These are phyloP conservation scores for Pontederia paniculata DNA, from an alignment of 176 grass and related monocot genomes.

Conservation along the genomic window DNA sequence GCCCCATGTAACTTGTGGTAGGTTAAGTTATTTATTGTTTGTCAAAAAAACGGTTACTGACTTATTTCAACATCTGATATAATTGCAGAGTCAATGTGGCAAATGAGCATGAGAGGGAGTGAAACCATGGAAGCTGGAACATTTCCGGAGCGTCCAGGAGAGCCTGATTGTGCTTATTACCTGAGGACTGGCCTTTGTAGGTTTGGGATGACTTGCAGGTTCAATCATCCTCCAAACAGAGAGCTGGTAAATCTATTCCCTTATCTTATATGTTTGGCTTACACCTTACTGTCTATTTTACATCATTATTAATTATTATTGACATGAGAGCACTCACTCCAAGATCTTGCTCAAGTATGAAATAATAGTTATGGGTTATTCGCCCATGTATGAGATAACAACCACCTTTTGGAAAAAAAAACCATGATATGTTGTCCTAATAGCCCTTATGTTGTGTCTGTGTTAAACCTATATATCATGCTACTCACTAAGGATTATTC, in stretches of 20 bases:
- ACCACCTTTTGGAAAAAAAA: no score
- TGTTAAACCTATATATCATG: no score
- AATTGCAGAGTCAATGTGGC: slow-evolving; percentile 78
- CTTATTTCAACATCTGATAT: not conserved
- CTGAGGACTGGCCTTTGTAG: slow-evolving; percentile 97
- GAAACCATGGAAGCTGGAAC: slow-evolving; percentile 34
- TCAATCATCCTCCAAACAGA: slow-evolving; percentile 88
- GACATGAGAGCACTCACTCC: no score
- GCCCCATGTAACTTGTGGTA: not conserved
- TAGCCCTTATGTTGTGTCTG: no score
- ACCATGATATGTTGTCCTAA: no score
- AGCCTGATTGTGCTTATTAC: slow-evolving; percentile 94
- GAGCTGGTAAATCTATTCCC: slow-evolving; percentile 39
- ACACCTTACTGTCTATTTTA: no score
- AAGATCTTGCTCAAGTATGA: no score
- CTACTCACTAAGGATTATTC: no score
- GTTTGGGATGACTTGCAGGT: slow-evolving; percentile 84
- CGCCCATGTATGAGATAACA: no score
- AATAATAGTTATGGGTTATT: no score
- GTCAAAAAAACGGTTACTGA: slow-evolving; percentile 1
- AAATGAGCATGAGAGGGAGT: slow-evolving; percentile 50
- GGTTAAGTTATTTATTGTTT: slow-evolving; percentile 6
- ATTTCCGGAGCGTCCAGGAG: slow-evolving; percentile 71
- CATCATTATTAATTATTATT: no score
- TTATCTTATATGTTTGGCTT: not conserved